Percentiles rank a stretch among this genome's conserved stretches.
Evolutionary conservation across 495 filamentous ascomycete species (phyloP).

Genomic region (Tetracladium marchalianum): DNA sequence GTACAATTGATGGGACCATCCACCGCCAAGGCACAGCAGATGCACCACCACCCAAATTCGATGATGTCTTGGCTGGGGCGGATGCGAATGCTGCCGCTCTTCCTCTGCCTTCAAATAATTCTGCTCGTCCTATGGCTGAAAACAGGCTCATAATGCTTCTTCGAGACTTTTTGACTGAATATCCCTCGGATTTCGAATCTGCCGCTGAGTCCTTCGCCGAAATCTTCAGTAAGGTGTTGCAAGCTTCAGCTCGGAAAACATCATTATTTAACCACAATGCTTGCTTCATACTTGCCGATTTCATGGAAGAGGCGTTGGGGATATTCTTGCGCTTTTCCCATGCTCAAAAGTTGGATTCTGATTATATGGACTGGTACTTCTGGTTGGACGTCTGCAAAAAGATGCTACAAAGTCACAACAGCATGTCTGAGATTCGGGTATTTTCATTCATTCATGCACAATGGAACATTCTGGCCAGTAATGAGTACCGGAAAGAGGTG

Average conservation of each 20-base stretch:
- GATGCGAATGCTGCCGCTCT: constrained; percentile 63
- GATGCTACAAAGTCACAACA: constrained; percentile 84
- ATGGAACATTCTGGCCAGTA: constrained; percentile 64
- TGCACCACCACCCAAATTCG: constrained; percentile 56
- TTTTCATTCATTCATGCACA: constrained; percentile 75
- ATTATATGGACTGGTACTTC: constrained; percentile 69
- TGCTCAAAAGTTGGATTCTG: constrained; percentile 19
- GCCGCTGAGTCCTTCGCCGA: constrained; percentile 68
- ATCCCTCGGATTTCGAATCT: constrained; percentile 40
- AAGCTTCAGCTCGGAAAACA: constrained; percentile 60
- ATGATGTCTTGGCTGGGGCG: constrained; percentile 65
- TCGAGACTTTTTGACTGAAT: constrained; percentile 71
- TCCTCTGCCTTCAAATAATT: constrained; percentile 55
- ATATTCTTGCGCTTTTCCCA: constrained; percentile 35
- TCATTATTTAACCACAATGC: constrained; percentile 80
- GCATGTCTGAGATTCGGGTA: constrained; percentile 83
- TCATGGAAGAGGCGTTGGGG: constrained; percentile 64
- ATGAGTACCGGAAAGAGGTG: constrained; percentile 57
- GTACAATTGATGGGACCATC: constrained; percentile 74
- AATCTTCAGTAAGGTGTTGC: constrained; percentile 64
- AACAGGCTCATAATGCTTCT: constrained; percentile 83
- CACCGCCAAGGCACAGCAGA: constrained; percentile 55
- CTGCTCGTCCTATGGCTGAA: constrained; percentile 77
- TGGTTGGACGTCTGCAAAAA: constrained; percentile 78
- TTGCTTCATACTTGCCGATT: constrained; percentile 88